A percentile compares a stretch with the other conserved stretches of the same genome.
These are phyloP conservation scores for Ophioceras dolichostomum DNA, from an alignment of 2,329 filamentous ascomycete species.

Conservation along the genomic window DNA sequence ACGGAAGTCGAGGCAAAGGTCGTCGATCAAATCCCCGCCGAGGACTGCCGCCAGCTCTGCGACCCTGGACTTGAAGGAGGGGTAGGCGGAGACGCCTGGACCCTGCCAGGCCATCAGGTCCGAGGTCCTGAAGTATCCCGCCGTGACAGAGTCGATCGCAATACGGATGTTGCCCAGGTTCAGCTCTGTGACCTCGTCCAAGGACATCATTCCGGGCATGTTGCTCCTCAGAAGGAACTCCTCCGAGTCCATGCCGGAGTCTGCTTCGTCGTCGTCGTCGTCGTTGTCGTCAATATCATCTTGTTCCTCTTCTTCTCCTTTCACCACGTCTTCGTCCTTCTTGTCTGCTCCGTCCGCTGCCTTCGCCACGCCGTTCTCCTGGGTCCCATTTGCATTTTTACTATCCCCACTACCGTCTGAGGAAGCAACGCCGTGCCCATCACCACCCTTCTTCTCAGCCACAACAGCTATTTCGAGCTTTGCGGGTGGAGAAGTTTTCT, in stretches of 20 bases:
- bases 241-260: constrained; percentile 11
- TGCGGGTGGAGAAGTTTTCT: background rate
- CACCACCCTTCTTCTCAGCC: background rate
- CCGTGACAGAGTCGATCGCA: constrained; percentile 24
- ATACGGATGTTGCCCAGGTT: constrained; percentile 49
- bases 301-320: too few species aligned
- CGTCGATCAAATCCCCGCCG: constrained; percentile 44
- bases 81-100: constrained; percentile 33
- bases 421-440: too few species aligned
- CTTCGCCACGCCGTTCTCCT: constrained; percentile 11
- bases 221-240: constrained; percentile 41
- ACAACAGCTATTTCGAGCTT: too few species aligned
- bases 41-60: constrained; percentile 56
- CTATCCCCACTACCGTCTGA: too few species aligned
- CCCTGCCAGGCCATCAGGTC: constrained; percentile 49
- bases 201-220: constrained; percentile 54
- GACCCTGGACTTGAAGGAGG: constrained; percentile 46
- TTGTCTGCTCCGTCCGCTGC: background rate
- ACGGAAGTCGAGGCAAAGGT: constrained; percentile 48
- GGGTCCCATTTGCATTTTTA: background rate
- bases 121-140: constrained; percentile 25
- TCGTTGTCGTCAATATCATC: constrained; percentile 2
- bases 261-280: constrained; percentile 12
- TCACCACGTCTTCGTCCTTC: background rate
- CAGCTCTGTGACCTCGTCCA: constrained; percentile 37